A percentile compares a stretch with the other conserved stretches of the same genome.
phyloP scores from a whole-genome alignment of 2,329 filamentous ascomycete genomes.

The Curvularia hawaiiensis region DNA sequence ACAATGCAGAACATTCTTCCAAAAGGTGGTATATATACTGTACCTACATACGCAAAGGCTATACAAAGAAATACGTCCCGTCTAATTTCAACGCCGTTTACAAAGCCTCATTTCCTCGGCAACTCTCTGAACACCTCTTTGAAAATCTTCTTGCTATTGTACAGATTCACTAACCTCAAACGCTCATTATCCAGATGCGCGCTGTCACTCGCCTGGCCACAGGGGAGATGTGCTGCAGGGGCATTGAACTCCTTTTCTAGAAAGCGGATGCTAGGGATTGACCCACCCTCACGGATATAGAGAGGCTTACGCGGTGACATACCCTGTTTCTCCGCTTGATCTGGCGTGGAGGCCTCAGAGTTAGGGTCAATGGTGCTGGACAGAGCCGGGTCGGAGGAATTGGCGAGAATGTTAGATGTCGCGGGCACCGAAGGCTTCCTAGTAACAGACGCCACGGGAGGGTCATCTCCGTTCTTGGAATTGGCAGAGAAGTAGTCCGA shows the following conservation, averaged over 20 bases:
- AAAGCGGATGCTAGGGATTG: slow-evolving; percentile 92
- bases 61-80: too few species aligned
- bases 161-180: slow-evolving; percentile 83
- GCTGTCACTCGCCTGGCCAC: slow-evolving; percentile 90
- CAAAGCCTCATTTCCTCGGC: slow-evolving; percentile 12
- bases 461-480: slow-evolving; percentile 16
- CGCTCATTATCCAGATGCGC: slow-evolving; percentile 96
- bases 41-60: too few species aligned
- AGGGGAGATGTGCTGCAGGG: slow-evolving; percentile 89
- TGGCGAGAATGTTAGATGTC: slow-evolving; percentile 59
- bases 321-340: not conserved
- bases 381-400: slow-evolving; percentile 34
- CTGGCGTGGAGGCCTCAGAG: slow-evolving; percentile 8
- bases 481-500: slow-evolving; percentile 24
- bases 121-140: slow-evolving; percentile 79
- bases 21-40: too few species aligned
- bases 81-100: not conserved
- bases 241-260: slow-evolving; percentile 92
- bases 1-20: too few species aligned
- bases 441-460: not conserved
- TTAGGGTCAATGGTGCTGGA: not conserved
- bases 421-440: slow-evolving; percentile 47
- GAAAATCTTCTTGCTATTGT: slow-evolving; percentile 93
- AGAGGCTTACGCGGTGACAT: slow-evolving; percentile 64
- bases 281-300: slow-evolving; percentile 94